Conservation (phyloP, 192 early-diverging fungal species). For the Neocallimastix lanati region DNA sequence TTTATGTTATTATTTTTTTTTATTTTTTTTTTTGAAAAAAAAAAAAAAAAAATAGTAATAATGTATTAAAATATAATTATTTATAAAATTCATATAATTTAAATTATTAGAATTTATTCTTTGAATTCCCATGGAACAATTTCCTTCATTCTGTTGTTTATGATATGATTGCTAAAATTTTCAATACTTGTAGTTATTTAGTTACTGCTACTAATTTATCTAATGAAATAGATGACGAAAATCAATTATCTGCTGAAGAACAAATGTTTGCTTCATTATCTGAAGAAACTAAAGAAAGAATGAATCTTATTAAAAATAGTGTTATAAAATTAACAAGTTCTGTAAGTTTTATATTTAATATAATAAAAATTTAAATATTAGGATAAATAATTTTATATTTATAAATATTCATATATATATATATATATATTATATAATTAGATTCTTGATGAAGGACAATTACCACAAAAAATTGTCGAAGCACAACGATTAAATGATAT, state of each 20-base stretch:
- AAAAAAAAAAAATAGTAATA: too few species aligned
- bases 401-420: too few species aligned
- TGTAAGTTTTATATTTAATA: slow-evolving; percentile 9
- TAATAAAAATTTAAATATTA: slow-evolving; percentile 1
- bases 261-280: not conserved
- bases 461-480: slow-evolving; percentile 66
- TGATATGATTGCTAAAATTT: slow-evolving; percentile 95
- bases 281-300: slow-evolving; percentile 12
- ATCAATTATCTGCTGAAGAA: not conserved
- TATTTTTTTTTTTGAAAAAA: too few species aligned
- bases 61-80: too few species aligned
- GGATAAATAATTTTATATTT: too few species aligned
- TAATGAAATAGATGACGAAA: not conserved
- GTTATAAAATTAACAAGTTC: slow-evolving; percentile 29
- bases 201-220: slow-evolving; percentile 11
- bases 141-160: slow-evolving; percentile 96
- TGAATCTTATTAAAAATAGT: slow-evolving; percentile 19
- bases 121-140: slow-evolving; percentile 92
- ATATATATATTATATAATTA: slow-evolving; percentile 6
- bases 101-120: slow-evolving; percentile 55
- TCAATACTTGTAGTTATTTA: slow-evolving; percentile 67
- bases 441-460: slow-evolving; percentile 67
- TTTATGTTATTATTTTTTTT: too few species aligned
- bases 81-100: slow-evolving; percentile 4
- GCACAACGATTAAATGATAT: slow-evolving; percentile 72